Base-by-base conservation (phyloP, 164 flowering plant species). In the Magnolia kwangsiensis region DNA sequence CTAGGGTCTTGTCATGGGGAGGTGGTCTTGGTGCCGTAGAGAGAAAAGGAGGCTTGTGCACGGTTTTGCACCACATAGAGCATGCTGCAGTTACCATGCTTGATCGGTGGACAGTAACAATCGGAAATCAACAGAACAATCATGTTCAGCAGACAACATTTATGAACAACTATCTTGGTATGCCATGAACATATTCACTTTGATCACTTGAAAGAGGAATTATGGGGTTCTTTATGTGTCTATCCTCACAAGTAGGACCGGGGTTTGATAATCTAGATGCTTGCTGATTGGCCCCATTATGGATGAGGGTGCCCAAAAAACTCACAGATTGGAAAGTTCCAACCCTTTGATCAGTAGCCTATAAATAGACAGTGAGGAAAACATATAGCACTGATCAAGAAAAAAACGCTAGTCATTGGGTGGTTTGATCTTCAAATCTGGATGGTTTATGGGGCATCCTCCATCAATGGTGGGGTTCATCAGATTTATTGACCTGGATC, bases 31-130 rank as follows among this genome's bases (percentile, higher is more conserved):
- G 97, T n/a, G 84, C 92, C 50, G 93, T 94, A 69, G 99, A 93
- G 86, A 90, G 92, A 87, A 98, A 92, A 79, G 99, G 99, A 76
- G 98, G 99, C 24, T 91, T 96, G 59, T 90, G 87, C 75, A 93
- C 94, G 0, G 77, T 94, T 50, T 81, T 96, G 81, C 90, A 89
- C 27, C 87, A 94, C 84, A 87, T 96, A 78, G 99, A 94, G 77
- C 92, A 93, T 83, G 96, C 98, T 81, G 99, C 99, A 37, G 98
- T 96, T 49, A 94, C 98, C 55, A 91, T 96, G 78, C 98, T 96
- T 78, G 99, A 96, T 81, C 87, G 98, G 14, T 96, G 99, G 99
- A 96, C 89, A 81, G 80, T 93, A 74, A 74, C 91, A 55, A 86
- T 93, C 59, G 45, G 80, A 74, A 85, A 89, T 71, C 91, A 90